Percentiles rank a stretch among this genome's conserved stretches.
Evolutionary conservation across 495 filamentous ascomycete genomes (phyloP).

Genomic region (Xylona heveae): DNA sequence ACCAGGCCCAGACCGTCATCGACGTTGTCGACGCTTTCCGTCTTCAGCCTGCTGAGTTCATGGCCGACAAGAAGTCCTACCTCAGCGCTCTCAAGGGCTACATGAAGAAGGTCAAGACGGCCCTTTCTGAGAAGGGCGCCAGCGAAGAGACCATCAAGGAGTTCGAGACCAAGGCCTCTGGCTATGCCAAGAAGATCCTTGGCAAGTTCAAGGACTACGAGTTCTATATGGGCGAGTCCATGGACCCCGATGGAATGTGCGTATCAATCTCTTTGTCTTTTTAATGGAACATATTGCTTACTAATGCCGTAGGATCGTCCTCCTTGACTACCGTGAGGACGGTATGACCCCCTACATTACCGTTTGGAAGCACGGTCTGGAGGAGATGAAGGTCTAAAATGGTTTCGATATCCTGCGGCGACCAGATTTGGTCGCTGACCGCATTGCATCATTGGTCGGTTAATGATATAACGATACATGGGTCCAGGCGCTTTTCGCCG

Average conservation of each 20-base stretch:
- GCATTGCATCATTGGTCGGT: too few species aligned
- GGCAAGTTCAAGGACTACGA: constrained; percentile 86
- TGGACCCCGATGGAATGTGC: constrained; percentile 84
- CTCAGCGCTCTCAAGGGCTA: constrained; percentile 69
- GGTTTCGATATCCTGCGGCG: too few species aligned
- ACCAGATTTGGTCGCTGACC: too few species aligned
- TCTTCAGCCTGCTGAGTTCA: constrained; percentile 47
- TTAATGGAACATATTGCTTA: neutral
- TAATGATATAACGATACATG: too few species aligned
- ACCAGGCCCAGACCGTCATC: constrained; percentile 57
- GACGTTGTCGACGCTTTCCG: constrained; percentile 89
- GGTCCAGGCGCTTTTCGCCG: too few species aligned
- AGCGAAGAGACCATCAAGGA: constrained; percentile 39
- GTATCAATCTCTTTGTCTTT: constrained; percentile 9
- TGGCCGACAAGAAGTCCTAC: constrained; percentile 82
- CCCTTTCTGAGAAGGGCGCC: constrained; percentile 38
- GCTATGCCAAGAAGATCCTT: constrained; percentile 56
- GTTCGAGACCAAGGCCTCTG: constrained; percentile 54
- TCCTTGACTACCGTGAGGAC: constrained; percentile 94
- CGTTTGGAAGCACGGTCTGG: constrained; percentile 91
- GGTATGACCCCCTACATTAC: constrained; percentile 74
- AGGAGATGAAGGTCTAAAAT: constrained; percentile 74
- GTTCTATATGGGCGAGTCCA: constrained; percentile 76
- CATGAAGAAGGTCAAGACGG: constrained; percentile 65
- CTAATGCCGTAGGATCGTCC: constrained; percentile 44